Evolutionary conservation across 176 grass and related monocot genomes (phyloP), one percentile per base, ranked within the genome.

Genomic region (Canna indica): DNA sequence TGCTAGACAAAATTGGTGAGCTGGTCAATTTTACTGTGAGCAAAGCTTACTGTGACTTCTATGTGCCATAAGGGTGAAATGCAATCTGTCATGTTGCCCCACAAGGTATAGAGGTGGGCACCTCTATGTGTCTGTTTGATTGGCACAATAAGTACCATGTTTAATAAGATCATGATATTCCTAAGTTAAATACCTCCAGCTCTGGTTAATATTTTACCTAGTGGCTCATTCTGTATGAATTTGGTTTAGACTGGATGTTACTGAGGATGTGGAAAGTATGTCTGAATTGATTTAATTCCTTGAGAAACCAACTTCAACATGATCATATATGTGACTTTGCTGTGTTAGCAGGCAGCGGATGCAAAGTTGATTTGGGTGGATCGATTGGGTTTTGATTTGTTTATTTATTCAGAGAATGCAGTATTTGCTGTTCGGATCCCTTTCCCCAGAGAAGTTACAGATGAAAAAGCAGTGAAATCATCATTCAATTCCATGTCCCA

Each of bases 401-500:
- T 90, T 46, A 78, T 90, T 70, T 80, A 73, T 61, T 92, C 86
- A 16, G 69, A 71, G 71, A 50, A 90, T 53, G 86, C 80, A 18
- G 58, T 82, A 10, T 97, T 90, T 80, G 65, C 79, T 50, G 84
- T 77, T 35, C 79, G 89, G 69, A 90, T 93, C 70, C 89, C 89
- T 85, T 93, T 97, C 64, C 66, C 86, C 47, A 84, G 86, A 25
- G 84, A 92, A 80, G 89, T 97, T 0, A 75, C 84, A 56, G 89
- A 97, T 36, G 84, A 93, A 69, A 97, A 90, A 74, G 86, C 78
- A 5, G 89, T 87, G 42, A 97, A 97, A 76, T 93, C 94, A 0
- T 85, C 86, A 17, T 92, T 97, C 74, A 97, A 97, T 81, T 90
- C 83, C 70, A 93, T 97, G 94, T 68, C 94, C 76, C 89, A 97